Evolutionary conservation across 1,139 yeast species (phyloP).

Genomic region (Sugiyamaella neomexicana): DNA sequence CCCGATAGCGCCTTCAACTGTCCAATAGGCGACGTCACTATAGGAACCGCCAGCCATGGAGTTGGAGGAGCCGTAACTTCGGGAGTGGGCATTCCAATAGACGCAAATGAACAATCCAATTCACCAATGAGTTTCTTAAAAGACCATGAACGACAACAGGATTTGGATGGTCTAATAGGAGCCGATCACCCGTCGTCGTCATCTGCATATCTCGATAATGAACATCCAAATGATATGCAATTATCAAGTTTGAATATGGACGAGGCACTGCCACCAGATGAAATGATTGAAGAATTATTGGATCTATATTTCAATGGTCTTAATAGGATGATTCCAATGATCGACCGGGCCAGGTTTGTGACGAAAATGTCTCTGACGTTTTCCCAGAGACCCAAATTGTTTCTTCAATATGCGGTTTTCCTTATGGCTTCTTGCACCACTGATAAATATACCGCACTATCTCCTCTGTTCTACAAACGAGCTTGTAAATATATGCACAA

Average conservation of each 20-base stretch:
- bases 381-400: conserved; percentile 31
- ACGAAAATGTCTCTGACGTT: conserved; percentile 20
- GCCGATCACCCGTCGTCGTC: not conserved
- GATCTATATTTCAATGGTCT: conserved; percentile 27
- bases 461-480: conserved; percentile 31
- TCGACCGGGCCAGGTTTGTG: conserved; percentile 29
- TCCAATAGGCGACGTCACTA: not conserved
- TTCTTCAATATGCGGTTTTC: conserved; percentile 36
- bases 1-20: conserved; percentile 3
- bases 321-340: conserved; percentile 27
- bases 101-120: not conserved
- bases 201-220: not conserved
- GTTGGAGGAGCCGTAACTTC: conserved; percentile 4
- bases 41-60: conserved; percentile 1
- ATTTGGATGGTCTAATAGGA: not conserved
- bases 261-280: conserved; percentile 35
- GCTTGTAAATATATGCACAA: conserved; percentile 30
- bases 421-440: conserved; percentile 32
- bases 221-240: conserved; percentile 8
- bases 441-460: conserved; percentile 24
- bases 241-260: conserved; percentile 26
- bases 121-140: not conserved
- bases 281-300: conserved; percentile 29
- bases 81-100: conserved; percentile 8
- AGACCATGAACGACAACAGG: not conserved